Base-by-base conservation (phyloP, 1,284 basidiomycete species). In the Cerioporus squamosus region DNA sequence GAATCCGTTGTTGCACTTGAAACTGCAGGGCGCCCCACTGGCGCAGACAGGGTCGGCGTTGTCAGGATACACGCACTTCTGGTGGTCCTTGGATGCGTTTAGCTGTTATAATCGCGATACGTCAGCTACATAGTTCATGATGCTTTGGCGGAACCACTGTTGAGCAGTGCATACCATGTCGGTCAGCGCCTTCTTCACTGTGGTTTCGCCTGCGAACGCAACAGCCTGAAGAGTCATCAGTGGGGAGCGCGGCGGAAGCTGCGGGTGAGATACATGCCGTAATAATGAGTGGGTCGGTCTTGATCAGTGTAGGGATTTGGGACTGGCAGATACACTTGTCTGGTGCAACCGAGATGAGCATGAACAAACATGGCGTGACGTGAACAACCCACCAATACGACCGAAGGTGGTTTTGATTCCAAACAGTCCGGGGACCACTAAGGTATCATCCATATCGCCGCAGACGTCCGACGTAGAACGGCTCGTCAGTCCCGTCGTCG, bases 1-100 rank as follows among this genome's bases (percentile, higher is more conserved):
- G 53, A 68, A 82, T 61, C 80, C 80, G 61, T 81, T 71, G 44
- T 67, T 77, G 73, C 81, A 83, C 2, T 61, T 65, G 63, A 83
- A 83, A 44, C 72, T 70, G 64, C 81, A 83, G 3, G 78, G 75
- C 54, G 72, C 70, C 4, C 72, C 67, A 1, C 43, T 46, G 18
- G 61, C 57, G 63, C 82, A 83, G 5, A 61, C n/a, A 1, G 79
- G 74, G 4, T 63, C 54, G 7, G 77, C 71, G 59, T 81, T 72
- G 2, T 71, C 64, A 0, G 81, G 81, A 65, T 79, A 83, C 3
- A 64, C 53, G 68, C 81, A 83, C n/a, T 63, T 64, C 31, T 71
- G 26, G 33, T 66, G 66, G 31, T 68, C 66, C 29, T 51, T 46
- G 6, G 26, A 29, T 10, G 60, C 66, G 1, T 3, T 38, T 6